Evolutionary conservation across 225 moss, liverwort and hornwort species (phyloP).

Genomic region (Asterella californica): DNA sequence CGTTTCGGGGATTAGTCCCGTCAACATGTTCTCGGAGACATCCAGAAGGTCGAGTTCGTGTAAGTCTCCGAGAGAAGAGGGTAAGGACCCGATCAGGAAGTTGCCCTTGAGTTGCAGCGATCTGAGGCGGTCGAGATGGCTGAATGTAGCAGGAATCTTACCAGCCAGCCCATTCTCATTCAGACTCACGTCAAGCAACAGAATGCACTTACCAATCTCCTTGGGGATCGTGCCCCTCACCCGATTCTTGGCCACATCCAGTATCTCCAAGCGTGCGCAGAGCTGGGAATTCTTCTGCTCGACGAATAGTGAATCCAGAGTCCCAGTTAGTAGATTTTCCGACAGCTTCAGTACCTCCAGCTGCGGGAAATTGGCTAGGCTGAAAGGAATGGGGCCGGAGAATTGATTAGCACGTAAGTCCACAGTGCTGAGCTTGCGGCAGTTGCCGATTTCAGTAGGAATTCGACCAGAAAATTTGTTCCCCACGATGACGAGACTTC

Average conservation of each 20-base stretch:
- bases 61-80: slow-evolving; percentile 28
- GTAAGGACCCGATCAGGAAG: slow-evolving; percentile 22
- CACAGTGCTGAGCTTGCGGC: slow-evolving; percentile 38
- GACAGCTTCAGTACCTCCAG: slow-evolving; percentile 46
- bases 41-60: slow-evolving; percentile 25
- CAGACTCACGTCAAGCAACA: slow-evolving; percentile 28
- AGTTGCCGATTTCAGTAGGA: slow-evolving; percentile 43
- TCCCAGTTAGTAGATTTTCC: slow-evolving; percentile 53
- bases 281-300: slow-evolving; percentile 1
- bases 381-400: slow-evolving; percentile 40
- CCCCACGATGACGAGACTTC: slow-evolving; percentile 43
- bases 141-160: slow-evolving; percentile 23
- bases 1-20: slow-evolving; percentile 28
- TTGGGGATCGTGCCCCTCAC: slow-evolving; percentile 25
- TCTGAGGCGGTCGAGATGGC: slow-evolving; percentile 19
- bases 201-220: slow-evolving; percentile 25
- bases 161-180: slow-evolving; percentile 31
- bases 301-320: slow-evolving; percentile 42
- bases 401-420: slow-evolving; percentile 52
- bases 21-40: slow-evolving; percentile 29
- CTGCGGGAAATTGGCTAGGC: slow-evolving; percentile 44
- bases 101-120: slow-evolving; percentile 27
- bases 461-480: slow-evolving; percentile 52
- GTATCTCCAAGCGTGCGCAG: slow-evolving; percentile 21
- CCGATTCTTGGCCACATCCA: slow-evolving; percentile 38